Conservation (phyloP, 768 basidiomycete genomes). For the Flagelloscypha sp. region DNA sequence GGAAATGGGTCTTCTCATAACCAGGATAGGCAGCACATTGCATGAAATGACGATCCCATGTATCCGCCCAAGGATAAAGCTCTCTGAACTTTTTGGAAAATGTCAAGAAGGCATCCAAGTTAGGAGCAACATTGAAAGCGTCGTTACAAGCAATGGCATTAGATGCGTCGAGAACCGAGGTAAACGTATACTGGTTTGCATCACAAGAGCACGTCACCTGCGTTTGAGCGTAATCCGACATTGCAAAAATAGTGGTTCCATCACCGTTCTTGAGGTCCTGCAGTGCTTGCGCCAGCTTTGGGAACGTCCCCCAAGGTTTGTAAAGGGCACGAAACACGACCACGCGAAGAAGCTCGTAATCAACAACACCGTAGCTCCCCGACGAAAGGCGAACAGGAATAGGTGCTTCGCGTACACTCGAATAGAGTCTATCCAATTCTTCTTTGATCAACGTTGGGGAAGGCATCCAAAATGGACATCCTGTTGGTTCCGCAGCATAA, state of each 20-base stretch:
- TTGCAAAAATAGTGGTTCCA: conserved; percentile 16
- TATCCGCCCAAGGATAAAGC: conserved; percentile 12
- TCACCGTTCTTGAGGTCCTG: conserved; percentile 19
- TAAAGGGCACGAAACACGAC: neutral
- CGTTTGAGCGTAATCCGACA: conserved; percentile 3
- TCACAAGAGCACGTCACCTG: conserved; percentile 2
- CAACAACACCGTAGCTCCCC: conserved; percentile 12
- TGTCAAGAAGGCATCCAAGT: conserved; percentile 5
- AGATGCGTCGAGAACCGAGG: too few relatives aligned
- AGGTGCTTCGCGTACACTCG: conserved; percentile 11
- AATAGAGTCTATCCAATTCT: conserved; percentile 12
- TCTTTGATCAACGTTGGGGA: conserved; percentile 11
- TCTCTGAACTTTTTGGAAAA: conserved; percentile 5
- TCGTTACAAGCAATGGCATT: conserved; percentile 15
- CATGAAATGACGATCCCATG: conserved; percentile 7
- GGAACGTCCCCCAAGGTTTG: neutral
- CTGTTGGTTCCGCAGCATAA: neutral
- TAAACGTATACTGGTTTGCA: too few relatives aligned
- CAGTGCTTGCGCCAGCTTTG: conserved; percentile 1
- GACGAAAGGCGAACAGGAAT: conserved; percentile 12
- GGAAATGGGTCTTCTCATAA: conserved; percentile 7
- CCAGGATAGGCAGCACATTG: conserved; percentile 3
- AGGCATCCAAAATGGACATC: conserved; percentile 16
- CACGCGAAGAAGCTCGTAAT: neutral
- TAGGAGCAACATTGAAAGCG: conserved; percentile 5